A percentile compares a stretch with the other conserved stretches of the same genome.
Evolutionary conservation across 2,329 filamentous ascomycete genomes (phyloP).

Genomic region (Ophiocordyceps sinensis): DNA sequence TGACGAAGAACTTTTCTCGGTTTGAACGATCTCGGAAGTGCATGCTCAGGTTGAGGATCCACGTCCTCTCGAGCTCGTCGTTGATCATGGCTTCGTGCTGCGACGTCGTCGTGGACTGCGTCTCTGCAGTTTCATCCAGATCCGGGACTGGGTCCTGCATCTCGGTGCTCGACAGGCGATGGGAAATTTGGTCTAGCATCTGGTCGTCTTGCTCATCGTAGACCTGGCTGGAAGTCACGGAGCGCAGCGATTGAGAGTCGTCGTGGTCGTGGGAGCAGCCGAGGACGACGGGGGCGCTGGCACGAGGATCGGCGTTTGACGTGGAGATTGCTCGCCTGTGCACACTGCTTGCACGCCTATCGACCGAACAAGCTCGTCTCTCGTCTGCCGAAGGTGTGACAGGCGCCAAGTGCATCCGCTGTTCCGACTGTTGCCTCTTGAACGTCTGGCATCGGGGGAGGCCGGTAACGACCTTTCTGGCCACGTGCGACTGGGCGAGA

Average conservation of each 20-base stretch:
- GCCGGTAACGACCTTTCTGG: slow-evolving; percentile 56
- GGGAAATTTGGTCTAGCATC: not conserved
- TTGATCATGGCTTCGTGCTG: slow-evolving; percentile 52
- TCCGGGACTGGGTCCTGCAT: not conserved
- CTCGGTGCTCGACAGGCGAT: not conserved
- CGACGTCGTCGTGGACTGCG: slow-evolving; percentile 33
- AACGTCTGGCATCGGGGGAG: slow-evolving; percentile 67
- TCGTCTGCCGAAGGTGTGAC: slow-evolving; percentile 48
- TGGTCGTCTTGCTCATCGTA: slow-evolving; percentile 9
- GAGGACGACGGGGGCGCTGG: slow-evolving; percentile 33
- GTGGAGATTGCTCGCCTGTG: slow-evolving; percentile 14
- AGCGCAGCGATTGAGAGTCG: slow-evolving; percentile 5
- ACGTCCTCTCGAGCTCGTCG: slow-evolving; percentile 71
- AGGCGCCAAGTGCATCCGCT: slow-evolving; percentile 56
- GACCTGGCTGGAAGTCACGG: slow-evolving; percentile 9
- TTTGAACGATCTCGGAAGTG: slow-evolving; percentile 88
- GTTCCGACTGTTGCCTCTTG: slow-evolving; percentile 70
- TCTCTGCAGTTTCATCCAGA: slow-evolving; percentile 21
- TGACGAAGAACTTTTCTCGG: slow-evolving; percentile 95
- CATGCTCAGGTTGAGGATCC: slow-evolving; percentile 98
- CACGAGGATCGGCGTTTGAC: slow-evolving; percentile 20
- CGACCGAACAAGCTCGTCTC: slow-evolving; percentile 57
- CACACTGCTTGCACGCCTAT: slow-evolving; percentile 27
- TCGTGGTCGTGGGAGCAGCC: slow-evolving; percentile 10
- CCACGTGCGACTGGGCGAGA: not conserved